These are phyloP conservation scores for Sugiyamaella qingdaonensis DNA, from an alignment of 805 yeast species.

Conservation along the genomic window DNA sequence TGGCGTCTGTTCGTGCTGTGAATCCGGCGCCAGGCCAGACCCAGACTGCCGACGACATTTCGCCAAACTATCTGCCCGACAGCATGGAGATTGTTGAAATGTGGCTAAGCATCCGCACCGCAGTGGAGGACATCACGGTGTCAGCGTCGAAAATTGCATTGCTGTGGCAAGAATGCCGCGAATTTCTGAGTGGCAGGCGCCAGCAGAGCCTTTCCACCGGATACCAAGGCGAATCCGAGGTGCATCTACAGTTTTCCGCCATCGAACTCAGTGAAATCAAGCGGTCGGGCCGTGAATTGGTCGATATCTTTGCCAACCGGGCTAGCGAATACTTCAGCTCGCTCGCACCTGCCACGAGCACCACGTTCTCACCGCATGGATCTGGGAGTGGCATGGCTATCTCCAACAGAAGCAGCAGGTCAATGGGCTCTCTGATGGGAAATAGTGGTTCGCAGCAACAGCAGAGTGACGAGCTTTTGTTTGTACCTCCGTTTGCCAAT, in stretches of 20 bases:
- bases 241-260: constrained; percentile 40
- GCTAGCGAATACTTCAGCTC: constrained; percentile 27
- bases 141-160: constrained; percentile 40
- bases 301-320: constrained; percentile 30
- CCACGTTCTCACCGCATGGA: background rate
- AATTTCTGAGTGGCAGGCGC: constrained; percentile 48
- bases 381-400: background rate
- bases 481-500: constrained; percentile 62
- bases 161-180: constrained; percentile 54
- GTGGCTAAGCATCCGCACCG: constrained; percentile 50
- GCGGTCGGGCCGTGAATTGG: constrained; percentile 38
- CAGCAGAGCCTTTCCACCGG: constrained; percentile 41
- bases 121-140: constrained; percentile 40
- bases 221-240: constrained; percentile 36
- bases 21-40: constrained; percentile 21
- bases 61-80: constrained; percentile 37
- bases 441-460: background rate
- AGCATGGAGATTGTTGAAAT: constrained; percentile 53
- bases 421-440: background rate
- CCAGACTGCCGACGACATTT: background rate
- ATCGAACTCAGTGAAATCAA: constrained; percentile 41
- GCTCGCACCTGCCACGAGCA: background rate
- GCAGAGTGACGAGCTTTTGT: constrained; percentile 41
- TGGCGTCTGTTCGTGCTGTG: constrained; percentile 14
- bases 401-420: background rate